These are phyloP conservation scores for Salix koriyanagi DNA, from an alignment of 345 rosid species.

Conservation along the genomic window DNA sequence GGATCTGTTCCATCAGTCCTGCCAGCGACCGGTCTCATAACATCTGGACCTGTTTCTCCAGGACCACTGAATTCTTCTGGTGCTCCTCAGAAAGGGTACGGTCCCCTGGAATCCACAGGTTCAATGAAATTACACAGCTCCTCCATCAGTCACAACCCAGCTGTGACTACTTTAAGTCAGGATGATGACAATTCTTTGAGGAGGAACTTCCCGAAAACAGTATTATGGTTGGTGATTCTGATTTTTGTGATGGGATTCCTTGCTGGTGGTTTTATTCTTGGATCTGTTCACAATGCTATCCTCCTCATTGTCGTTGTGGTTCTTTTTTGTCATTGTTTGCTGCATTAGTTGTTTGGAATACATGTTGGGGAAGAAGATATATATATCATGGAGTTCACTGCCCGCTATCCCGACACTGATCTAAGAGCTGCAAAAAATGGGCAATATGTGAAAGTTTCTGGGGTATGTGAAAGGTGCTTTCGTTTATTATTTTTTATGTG, in stretches of 20 bases:
- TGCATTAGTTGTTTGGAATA: slow-evolving; percentile 66
- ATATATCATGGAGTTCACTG: slow-evolving; percentile 54
- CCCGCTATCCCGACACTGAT: slow-evolving; percentile 77
- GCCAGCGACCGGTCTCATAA: slow-evolving; percentile 22
- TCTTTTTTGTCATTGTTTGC: slow-evolving; percentile 51
- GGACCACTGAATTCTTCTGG: slow-evolving; percentile 14
- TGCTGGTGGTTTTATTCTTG: slow-evolving; percentile 79
- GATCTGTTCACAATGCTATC: slow-evolving; percentile 75
- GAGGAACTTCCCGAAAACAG: slow-evolving; percentile 60
- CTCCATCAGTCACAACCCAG: slow-evolving; percentile 10
- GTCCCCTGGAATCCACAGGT: slow-evolving; percentile 16
- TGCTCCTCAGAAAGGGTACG: slow-evolving; percentile 14
- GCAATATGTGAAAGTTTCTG: slow-evolving; percentile 83
- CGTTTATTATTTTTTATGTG: background rate
- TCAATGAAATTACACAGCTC: slow-evolving; percentile 11
- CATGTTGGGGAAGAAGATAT: slow-evolving; percentile 64
- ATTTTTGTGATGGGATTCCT: slow-evolving; percentile 74
- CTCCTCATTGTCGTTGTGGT: slow-evolving; percentile 67
- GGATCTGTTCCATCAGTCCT: slow-evolving; percentile 18
- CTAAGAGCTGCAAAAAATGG: slow-evolving; percentile 91
- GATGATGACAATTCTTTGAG: slow-evolving; percentile 44
- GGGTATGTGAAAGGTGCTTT: slow-evolving; percentile 49
- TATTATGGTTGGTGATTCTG: slow-evolving; percentile 66
- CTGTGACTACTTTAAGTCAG: slow-evolving; percentile 16
- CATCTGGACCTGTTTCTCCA: slow-evolving; percentile 17